Evolutionary conservation across 2,329 filamentous ascomycete genomes (phyloP).

Genomic region (Arthrobotrys sphaeroides): DNA sequence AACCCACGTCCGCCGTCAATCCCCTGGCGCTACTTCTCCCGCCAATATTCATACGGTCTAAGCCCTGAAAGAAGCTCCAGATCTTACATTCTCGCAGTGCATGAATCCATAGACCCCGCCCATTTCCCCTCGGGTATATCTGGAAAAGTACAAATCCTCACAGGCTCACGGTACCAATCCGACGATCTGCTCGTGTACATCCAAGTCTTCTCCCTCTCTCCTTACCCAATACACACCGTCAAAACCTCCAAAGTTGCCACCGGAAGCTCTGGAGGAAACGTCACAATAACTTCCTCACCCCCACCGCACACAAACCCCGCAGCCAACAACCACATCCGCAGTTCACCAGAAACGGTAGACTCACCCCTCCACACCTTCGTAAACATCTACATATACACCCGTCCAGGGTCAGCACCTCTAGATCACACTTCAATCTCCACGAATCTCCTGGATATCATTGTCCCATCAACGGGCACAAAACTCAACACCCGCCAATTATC

Average conservation of each 20-base stretch:
- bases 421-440: background rate
- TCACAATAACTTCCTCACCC: background rate
- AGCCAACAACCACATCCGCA: no score
- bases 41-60: conserved; percentile 1
- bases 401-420: background rate
- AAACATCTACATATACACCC: conserved; percentile 24
- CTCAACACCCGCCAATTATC: background rate
- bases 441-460: background rate
- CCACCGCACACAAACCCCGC: background rate
- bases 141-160: conserved; percentile 25
- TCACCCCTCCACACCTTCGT: background rate
- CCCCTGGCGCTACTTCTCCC: conserved; percentile 2
- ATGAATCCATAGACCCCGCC: background rate
- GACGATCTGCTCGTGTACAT: background rate
- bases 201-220: conserved; percentile 1
- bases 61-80: background rate
- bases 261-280: background rate
- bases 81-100: background rate
- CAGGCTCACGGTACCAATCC: background rate
- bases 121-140: conserved; percentile 13
- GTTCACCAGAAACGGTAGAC: no score
- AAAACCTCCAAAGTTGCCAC: background rate
- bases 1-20: conserved; percentile 11
- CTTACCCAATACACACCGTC: background rate
- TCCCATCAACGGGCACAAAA: background rate